Conservation (phyloP, 139 green algal genomes). For the Nannochloris sp. region DNA sequence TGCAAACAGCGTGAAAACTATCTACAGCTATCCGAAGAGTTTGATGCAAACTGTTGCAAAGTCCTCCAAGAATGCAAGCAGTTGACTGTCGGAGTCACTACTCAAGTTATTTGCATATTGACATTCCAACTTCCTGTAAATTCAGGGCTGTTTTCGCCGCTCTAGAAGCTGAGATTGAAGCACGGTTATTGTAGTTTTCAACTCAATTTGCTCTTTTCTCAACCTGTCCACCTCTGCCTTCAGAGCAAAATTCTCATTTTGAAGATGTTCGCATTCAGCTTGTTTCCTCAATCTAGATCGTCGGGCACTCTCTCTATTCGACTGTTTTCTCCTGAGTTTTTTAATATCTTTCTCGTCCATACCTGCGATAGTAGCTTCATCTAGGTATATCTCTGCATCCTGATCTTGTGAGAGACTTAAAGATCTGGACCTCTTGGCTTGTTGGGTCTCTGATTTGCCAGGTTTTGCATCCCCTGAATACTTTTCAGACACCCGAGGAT, state of each 20-base stretch:
- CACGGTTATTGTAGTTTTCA: constrained; percentile 24
- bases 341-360: constrained; percentile 78
- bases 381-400: background rate
- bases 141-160: background rate
- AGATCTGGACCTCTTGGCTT: background rate
- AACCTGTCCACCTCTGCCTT: constrained; percentile 16
- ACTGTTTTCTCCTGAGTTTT: constrained; percentile 74
- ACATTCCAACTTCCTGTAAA: background rate
- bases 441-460: background rate
- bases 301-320: constrained; percentile 75
- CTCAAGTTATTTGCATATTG: too few relatives aligned
- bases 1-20: background rate
- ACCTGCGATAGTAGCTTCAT: background rate
- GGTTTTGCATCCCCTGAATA: too few relatives aligned
- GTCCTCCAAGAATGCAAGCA: too few relatives aligned
- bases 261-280: constrained; percentile 66
- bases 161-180: constrained; percentile 22
- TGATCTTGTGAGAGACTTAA: constrained; percentile 4
- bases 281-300: constrained; percentile 78
- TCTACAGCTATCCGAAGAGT: too few relatives aligned
- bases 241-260: constrained; percentile 33
- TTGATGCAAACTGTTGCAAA: too few relatives aligned
- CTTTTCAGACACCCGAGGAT: too few relatives aligned
- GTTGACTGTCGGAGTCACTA: too few relatives aligned
- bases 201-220: constrained; percentile 17